A percentile compares a stretch with the other conserved stretches of the same genome.
Conservation (phyloP, 257 asterid genomes). For the Thymus mandschuricus region DNA sequence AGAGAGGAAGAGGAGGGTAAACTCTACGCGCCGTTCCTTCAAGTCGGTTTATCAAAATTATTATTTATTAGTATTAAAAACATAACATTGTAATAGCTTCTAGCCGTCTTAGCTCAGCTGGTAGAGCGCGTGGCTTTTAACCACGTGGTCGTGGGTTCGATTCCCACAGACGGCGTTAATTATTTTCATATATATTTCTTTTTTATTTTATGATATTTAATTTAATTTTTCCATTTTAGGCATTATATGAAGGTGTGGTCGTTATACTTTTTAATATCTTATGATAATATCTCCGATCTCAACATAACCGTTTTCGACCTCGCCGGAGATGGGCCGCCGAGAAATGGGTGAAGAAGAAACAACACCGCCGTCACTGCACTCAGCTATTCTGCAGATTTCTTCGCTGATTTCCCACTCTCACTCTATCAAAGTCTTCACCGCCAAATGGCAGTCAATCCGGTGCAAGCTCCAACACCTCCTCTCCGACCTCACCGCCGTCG, state of each 20-base stretch:
- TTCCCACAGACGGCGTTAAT: constrained; percentile 81
- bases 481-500: constrained; percentile 61
- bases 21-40: neutral
- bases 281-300: no score
- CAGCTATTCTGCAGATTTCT: constrained; percentile 45
- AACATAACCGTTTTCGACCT: no score
- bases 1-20: neutral
- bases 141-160: constrained; percentile 98
- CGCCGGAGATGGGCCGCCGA: no score
- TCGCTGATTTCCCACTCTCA: constrained; percentile 64
- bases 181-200: no score
- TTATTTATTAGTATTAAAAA: no score
- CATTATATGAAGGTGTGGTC: no score
- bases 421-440: constrained; percentile 64
- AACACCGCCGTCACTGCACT: constrained; percentile 31
- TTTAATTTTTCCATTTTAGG: no score
- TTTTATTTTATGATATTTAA: no score
- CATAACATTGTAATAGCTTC: no score
- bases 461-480: constrained; percentile 68
- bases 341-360: constrained; percentile 41
- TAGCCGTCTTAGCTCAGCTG: constrained; percentile 91
- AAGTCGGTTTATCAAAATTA: no score
- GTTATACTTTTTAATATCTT: no score
- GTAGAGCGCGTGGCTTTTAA: constrained; percentile 99
- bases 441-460: constrained; percentile 66